Base-by-base conservation (phyloP, 805 yeast species). In the Monosporozyma unispora region DNA sequence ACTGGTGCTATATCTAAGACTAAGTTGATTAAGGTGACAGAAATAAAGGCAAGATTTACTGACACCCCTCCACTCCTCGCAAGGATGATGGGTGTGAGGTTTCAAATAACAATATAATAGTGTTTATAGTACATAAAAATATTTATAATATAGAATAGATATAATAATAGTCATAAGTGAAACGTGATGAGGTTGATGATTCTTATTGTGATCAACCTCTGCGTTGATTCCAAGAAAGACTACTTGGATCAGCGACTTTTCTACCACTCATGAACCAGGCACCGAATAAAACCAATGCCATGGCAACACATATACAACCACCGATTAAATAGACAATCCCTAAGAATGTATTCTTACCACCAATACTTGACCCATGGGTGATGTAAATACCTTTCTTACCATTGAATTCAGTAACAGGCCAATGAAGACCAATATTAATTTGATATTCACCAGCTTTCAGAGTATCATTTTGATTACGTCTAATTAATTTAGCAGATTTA, bases 291-390 rank as follows among this genome's bases (percentile, higher is more conserved):
- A 70, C 63, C 1, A 82, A 40, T 0, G 82, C 81, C 56, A 84
- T 67, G 1, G 80, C 59, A 29, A 82, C 69, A 62, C 90, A 83
- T 12, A 85, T 68, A 28, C 81, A 82, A 21, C 93, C 95, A 47
- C 82, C 84, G 29, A 78, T 86, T 54, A 86, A 75, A 84, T 90
- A 86, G 38, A 80, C 71, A 47, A 79, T 73, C 29, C 93, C 95
- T 55, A 86, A 67, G 60, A 85, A 85, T 38, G 75, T 63, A 64
- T 86, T 86, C 65, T 81, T 82, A 22, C 93, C 91, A 14, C 95
- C 95, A 54, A 82, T 75, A 4, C 77, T 81, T 2, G 87, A 80
- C 52, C 87, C 75, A 40, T 87, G 87, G 3, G 87, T 77, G 25
- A 86, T 55, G 58, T 78, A 85, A 23, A 86, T 65, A 49, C 75